Percentiles rank a stretch among this genome's conserved stretches.
Conservation (phyloP, 108 stramenopile species). For the Skeletonema potamos region DNA sequence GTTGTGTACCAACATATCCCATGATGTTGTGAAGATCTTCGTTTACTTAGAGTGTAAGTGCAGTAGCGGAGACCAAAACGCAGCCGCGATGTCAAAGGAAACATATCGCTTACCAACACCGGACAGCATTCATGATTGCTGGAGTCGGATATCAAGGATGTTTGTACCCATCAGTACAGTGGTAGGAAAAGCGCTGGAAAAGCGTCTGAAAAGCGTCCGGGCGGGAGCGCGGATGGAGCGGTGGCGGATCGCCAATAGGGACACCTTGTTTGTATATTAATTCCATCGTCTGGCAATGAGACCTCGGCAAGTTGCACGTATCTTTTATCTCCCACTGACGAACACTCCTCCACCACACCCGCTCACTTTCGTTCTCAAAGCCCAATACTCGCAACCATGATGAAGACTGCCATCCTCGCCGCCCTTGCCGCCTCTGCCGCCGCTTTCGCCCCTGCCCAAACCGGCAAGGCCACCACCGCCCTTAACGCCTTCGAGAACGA, state of each 20-base stretch:
- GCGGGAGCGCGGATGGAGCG: too few relatives aligned
- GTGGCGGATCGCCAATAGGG: background rate
- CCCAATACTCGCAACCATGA: slow-evolving; percentile 28
- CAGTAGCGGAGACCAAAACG: background rate
- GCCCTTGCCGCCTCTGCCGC: slow-evolving; percentile 66
- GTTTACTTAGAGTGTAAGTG: background rate
- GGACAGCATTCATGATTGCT: background rate
- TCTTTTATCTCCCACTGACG: background rate
- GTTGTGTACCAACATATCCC: background rate
- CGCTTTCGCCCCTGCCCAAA: slow-evolving; percentile 55
- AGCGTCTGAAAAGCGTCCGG: too few relatives aligned
- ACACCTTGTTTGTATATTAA: background rate
- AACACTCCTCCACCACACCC: background rate
- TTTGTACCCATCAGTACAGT: too few relatives aligned
- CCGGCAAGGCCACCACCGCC: slow-evolving; percentile 48
- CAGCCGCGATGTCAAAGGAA: background rate
- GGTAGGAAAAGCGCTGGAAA: too few relatives aligned
- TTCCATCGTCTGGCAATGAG: background rate
- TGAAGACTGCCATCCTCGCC: slow-evolving; percentile 64
- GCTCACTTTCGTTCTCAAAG: background rate
- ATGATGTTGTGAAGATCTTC: too few relatives aligned
- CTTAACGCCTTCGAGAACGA: slow-evolving; percentile 68
- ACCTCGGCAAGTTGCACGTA: background rate
- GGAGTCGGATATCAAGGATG: too few relatives aligned
- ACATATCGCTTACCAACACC: background rate